phyloP scores from a whole-genome alignment of 2,329 filamentous ascomycete species.

The Furcasterigmium sp. region DNA sequence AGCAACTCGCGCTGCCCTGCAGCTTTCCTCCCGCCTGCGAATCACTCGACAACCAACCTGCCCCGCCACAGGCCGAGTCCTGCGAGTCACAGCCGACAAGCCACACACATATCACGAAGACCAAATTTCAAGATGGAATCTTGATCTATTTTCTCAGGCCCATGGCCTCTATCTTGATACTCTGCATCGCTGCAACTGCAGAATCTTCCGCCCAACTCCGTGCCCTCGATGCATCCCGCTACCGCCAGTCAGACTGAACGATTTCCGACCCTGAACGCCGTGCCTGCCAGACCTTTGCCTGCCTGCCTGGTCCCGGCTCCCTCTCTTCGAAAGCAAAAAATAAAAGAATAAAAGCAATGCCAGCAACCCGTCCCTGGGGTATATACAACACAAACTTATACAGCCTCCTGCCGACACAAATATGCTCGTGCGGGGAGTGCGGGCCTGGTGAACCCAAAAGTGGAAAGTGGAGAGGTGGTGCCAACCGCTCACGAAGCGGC shows the following conservation, averaged over 20 bases:
- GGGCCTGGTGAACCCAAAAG: background rate
- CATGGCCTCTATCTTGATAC: conserved; percentile 2
- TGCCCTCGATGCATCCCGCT: conserved; percentile 1
- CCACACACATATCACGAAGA: too few relatives aligned
- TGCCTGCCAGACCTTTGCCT: conserved; percentile 1
- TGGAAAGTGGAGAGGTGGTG: background rate
- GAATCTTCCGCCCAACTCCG: conserved; percentile 1
- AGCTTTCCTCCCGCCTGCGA: too few relatives aligned
- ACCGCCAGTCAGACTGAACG: background rate
- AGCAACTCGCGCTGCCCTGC: too few relatives aligned
- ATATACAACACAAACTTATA: conserved; percentile 3
- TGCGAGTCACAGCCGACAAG: too few relatives aligned
- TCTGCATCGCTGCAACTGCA: background rate
- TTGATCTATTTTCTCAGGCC: conserved; percentile 1
- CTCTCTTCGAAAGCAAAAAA: too few relatives aligned
- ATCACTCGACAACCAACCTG: too few relatives aligned
- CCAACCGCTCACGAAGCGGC: conserved; percentile 4
- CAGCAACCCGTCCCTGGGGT: background rate
- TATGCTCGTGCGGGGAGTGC: background rate
- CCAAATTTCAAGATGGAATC: too few relatives aligned
- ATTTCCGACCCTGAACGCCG: conserved; percentile 3
- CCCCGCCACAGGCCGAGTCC: too few relatives aligned
- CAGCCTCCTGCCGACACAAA: background rate
- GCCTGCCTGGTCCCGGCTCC: conserved; percentile 1
- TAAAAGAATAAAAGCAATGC: conserved; percentile 1